Evolutionary conservation across 108 stramenopile genomes (phyloP), one percentile per base, ranked within the genome.

Genomic region (Skeletonema marinoi): DNA sequence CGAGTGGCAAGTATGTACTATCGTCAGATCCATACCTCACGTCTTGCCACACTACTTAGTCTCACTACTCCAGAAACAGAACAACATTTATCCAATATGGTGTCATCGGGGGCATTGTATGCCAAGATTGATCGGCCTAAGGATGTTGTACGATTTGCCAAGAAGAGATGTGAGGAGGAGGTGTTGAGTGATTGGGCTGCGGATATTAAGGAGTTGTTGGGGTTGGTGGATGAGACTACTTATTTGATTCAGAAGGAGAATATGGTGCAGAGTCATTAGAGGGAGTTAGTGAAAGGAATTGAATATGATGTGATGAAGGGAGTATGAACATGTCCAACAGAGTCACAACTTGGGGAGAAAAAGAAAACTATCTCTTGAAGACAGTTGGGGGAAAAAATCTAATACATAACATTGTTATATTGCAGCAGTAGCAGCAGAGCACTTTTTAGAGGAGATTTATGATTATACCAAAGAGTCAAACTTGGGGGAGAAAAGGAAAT

Each of bases 241-340:
- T 98, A 99, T 87, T 77, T 99, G 62, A 98, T 99, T 78, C 88
- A 97, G 73, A 98, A 98, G 88, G 98, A 99, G 75, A 93, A 92
- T 41, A 95, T 95, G 94, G 84, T 88, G 25, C 82, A 86, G 78
- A 66, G 70, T 75, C 80, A 81, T 56, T 56, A 56, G n/a, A 50
- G 44, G 3, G 7, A 46, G 14, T 2, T 80, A 74, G 71, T 63
- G 3, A 14, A 9, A 32, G 10, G 41, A 8, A 58, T 58, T 58
- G n/a, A 29, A 14, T 5, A 58, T 19, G 56, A 8, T 25, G 29
- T 58, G 56, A 58, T 58, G 56, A 4, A 4, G 56, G 8, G 29
- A 13, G 25, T 13, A 21, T 58, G 56, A 29, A 21, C 8, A 58
- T 58, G 29, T 58, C 19, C 56, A 58, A 16, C 21, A 58, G 29